Evolutionary conservation across 192 early-diverging fungal species (phyloP), one percentile per base, ranked within the genome.

Genomic region (Helicostylum pulchrum): DNA sequence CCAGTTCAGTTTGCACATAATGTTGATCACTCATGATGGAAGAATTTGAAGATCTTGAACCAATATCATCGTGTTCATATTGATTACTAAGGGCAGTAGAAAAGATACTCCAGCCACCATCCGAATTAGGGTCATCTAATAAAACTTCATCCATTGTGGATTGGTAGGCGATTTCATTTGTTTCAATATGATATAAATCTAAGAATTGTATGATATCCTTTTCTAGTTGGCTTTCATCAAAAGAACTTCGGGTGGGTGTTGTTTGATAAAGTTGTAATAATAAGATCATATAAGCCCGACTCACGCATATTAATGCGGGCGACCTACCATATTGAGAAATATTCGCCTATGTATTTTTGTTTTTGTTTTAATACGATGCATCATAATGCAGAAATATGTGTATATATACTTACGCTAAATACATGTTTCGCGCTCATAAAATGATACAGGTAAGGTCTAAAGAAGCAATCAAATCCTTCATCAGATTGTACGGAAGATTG

Each of bases 371-470:
- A 26, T 26, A 26, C 26, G n/a, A 42, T 46, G 3, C 5, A n/a
- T 44, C 0, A 9, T 12, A 17, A 46, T 23, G 2, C 2, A 26
- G n/a, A n/a, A 2, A 26, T 26, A 26, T 26, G 2, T 26, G 6
- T 39, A 39, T 39, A 9, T 39, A 39, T 20, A 53, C 48, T 31
- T 61, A 71, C 69, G 47, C 64, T 71, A 47, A 65, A 65, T 8
- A 60, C 36, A 4, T 59, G 48, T 15, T 64, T 71, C 0, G 32
- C 31, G 2, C 47, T 45, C 69, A 71, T 71, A 61, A 58, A 71
- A 52, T 71, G 69, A 61, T 65, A 65, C 8, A 71, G 30, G 43
- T 71, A 71, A 21, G 69, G 69, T 42, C 69, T 54, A 60, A 71
- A 71, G 34, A 71, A 65, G 26, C 69, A 71, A 51, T 71, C 69